Evolutionary conservation across 2,329 filamentous ascomycete species (phyloP).

Genomic region (Colletotrichum lentis): DNA sequence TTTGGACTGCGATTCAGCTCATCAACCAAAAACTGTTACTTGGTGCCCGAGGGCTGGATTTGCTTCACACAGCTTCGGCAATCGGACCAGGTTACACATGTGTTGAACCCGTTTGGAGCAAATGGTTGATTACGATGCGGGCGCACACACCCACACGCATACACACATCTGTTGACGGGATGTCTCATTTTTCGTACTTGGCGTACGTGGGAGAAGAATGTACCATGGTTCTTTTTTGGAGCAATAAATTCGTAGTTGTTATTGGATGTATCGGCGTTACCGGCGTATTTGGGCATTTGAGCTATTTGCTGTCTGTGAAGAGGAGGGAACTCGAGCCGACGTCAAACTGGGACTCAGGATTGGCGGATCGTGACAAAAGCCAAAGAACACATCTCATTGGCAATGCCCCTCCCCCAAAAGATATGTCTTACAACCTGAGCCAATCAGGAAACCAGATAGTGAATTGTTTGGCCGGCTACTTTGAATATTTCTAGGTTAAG

Average conservation of each 20-base stretch:
- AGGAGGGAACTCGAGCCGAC: slow-evolving; percentile 4
- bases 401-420: fast-evolving
- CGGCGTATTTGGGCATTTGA: neutral
- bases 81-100: neutral
- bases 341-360: neutral
- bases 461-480: slow-evolving; percentile 3
- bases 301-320: neutral
- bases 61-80: no score
- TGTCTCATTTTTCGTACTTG: neutral
- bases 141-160: no score
- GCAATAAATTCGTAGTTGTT: no score
- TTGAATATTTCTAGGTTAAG: neutral
- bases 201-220: slow-evolving; percentile 1
- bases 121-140: neutral
- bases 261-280: no score
- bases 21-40: slow-evolving; percentile 4
- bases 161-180: no score
- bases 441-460: neutral
- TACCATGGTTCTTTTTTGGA: no score
- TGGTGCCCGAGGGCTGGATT: neutral
- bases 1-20: neutral
- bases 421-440: neutral
- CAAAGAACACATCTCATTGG: neutral
- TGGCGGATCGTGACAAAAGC: neutral
- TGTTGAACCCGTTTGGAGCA: neutral